These are phyloP conservation scores for Phaffia tasmanica DNA, from an alignment of 768 basidiomycete species.

Conservation along the genomic window DNA sequence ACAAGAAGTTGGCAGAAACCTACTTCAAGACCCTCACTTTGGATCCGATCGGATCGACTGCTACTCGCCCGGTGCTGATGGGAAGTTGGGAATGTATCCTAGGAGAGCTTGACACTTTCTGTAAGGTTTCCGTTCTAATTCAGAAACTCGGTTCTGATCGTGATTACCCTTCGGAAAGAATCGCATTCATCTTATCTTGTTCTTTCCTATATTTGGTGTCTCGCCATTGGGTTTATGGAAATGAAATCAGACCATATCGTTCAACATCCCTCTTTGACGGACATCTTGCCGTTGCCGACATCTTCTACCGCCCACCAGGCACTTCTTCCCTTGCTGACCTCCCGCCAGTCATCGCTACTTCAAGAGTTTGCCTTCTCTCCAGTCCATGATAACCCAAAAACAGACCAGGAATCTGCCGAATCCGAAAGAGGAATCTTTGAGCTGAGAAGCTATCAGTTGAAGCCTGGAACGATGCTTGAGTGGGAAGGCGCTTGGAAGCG, in stretches of 20 bases:
- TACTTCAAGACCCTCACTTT: conserved; percentile 19
- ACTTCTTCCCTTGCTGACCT: neutral
- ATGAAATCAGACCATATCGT: conserved; percentile 17
- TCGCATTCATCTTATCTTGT: neutral
- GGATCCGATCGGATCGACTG: neutral
- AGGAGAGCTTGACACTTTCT: conserved; percentile 79
- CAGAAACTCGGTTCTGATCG: neutral
- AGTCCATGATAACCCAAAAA: conserved; percentile 47
- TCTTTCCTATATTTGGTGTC: neutral
- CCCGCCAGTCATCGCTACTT: conserved; percentile 15
- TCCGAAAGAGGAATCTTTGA: conserved; percentile 87
- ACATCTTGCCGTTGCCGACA: conserved; percentile 44
- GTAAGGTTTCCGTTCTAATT: conserved; percentile 36
- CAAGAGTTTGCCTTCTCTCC: conserved; percentile 38
- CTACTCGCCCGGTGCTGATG: conserved; percentile 51
- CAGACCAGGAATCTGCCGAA: conserved; percentile 44
- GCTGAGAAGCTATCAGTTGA: conserved; percentile 72
- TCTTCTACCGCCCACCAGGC: conserved; percentile 23
- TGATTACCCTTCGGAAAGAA: neutral
- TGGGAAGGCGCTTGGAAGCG: conserved; percentile 92
- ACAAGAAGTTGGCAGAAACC: conserved; percentile 75
- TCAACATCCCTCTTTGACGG: conserved; percentile 6
- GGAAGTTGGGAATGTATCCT: conserved; percentile 88
- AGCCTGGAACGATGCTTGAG: conserved; percentile 79
- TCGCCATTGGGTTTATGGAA: neutral